phyloP scores from a whole-genome alignment of 306 rosid genomes.

The Begonia masoniana region DNA sequence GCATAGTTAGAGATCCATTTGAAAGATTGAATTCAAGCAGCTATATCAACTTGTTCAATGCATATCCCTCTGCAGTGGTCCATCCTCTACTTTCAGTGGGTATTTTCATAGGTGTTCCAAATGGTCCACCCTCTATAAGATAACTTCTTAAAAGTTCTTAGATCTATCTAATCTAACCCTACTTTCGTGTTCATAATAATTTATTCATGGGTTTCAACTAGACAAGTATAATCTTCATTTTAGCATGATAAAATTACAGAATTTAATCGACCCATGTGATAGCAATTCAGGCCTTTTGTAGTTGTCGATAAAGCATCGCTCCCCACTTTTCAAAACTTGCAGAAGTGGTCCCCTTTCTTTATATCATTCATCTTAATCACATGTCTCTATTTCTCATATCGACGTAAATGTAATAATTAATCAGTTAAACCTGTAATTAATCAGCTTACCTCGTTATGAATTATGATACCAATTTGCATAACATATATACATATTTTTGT shows the following conservation, averaged over 20 bases:
- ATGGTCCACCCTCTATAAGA: slow-evolving; percentile 52
- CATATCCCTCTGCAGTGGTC: slow-evolving; percentile 96
- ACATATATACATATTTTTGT: too few relatives aligned
- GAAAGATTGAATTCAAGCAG: too few relatives aligned
- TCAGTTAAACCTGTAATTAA: background rate
- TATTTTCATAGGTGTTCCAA: slow-evolving; percentile 13
- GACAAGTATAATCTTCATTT: too few relatives aligned
- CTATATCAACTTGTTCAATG: background rate
- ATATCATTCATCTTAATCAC: background rate
- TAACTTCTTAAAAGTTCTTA: slow-evolving; percentile 22
- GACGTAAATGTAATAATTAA: background rate
- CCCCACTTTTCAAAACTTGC: slow-evolving; percentile 48
- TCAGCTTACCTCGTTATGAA: background rate
- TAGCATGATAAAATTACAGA: too few relatives aligned
- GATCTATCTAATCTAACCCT: slow-evolving; percentile 20
- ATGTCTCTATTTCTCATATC: background rate
- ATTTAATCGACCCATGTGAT: slow-evolving; percentile 43
- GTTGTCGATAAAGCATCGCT: slow-evolving; percentile 70
- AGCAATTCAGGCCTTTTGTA: slow-evolving; percentile 44
- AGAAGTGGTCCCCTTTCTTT: slow-evolving; percentile 23
- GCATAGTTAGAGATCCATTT: too few relatives aligned
- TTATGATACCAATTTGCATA: too few relatives aligned
- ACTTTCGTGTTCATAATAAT: slow-evolving; percentile 42
- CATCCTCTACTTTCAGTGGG: slow-evolving; percentile 27
- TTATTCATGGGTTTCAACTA: background rate